These are phyloP conservation scores for Cokeromyces recurvatus DNA, from an alignment of 371 early-diverging fungal species.

Conservation along the genomic window DNA sequence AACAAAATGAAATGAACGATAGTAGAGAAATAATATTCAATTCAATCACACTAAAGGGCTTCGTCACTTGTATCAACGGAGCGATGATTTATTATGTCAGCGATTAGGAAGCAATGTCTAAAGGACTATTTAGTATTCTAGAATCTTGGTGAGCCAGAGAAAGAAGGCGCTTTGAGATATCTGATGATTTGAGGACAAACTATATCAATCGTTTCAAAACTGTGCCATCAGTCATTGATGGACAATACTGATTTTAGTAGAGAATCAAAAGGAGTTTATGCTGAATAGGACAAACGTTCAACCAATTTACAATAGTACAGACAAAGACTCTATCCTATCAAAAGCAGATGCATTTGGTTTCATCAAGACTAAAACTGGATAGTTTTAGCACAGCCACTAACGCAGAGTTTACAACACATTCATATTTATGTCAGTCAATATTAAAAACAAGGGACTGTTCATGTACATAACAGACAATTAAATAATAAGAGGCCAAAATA, in stretches of 20 bases:
- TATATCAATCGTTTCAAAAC: slow-evolving; percentile 4
- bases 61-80: neutral
- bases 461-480: slow-evolving; percentile 1
- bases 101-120: slow-evolving; percentile 2
- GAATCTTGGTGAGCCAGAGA: slow-evolving; percentile 5
- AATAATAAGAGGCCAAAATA: neutral
- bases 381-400: slow-evolving; percentile 1
- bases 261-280: slow-evolving; percentile 5
- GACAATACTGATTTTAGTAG: slow-evolving; percentile 3
- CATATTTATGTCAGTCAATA: neutral
- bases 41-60: neutral
- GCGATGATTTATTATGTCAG: neutral
- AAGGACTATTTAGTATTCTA: neutral
- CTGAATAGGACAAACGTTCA: slow-evolving; percentile 1
- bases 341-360: slow-evolving; percentile 5
- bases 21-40: slow-evolving; percentile 2
- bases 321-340: neutral
- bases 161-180: slow-evolving; percentile 2
- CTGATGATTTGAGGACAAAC: slow-evolving; percentile 2
- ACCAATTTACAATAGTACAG: neutral
- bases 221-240: slow-evolving; percentile 1
- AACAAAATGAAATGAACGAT: neutral
- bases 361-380: slow-evolving; percentile 8
- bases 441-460: neutral
- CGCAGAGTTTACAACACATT: slow-evolving; percentile 3